phyloP scores from a whole-genome alignment of 306 rosid species.

The Morella rubra region DNA sequence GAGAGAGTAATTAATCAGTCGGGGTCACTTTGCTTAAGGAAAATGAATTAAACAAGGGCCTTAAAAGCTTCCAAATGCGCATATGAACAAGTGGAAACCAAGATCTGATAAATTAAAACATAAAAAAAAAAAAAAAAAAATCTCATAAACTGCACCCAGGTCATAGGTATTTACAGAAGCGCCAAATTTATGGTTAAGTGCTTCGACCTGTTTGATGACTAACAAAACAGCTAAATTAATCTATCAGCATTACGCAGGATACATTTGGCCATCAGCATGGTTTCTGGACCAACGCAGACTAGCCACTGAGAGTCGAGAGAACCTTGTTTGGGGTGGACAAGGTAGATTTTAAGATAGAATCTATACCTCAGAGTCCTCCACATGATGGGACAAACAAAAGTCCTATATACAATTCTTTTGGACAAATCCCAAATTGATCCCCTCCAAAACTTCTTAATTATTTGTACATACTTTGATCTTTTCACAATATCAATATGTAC shows the following conservation, averaged over 20 bases:
- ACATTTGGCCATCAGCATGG: neutral
- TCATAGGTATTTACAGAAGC: neutral
- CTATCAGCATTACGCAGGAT: neutral
- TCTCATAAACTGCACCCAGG: neutral
- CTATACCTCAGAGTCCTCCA: no score
- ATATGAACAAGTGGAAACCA: neutral
- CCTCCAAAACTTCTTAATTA: no score
- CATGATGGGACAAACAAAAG: no score
- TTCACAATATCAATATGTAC: no score
- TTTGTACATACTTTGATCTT: no score
- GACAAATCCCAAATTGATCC: no score
- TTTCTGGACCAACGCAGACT: neutral
- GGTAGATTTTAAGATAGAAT: neutral
- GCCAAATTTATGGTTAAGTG: neutral
- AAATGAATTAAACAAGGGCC: neutral
- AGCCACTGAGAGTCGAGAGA: neutral
- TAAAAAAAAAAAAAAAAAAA: neutral
- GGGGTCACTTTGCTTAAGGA: no score
- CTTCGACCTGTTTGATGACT: neutral
- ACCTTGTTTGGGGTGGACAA: neutral
- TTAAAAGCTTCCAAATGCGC: neutral
- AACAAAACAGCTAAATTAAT: neutral
- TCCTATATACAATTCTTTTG: no score
- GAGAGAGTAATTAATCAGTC: constrained; percentile 12
- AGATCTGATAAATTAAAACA: no score